These are phyloP conservation scores for Tricholomella constricta DNA, from an alignment of 768 basidiomycete genomes.

Conservation along the genomic window DNA sequence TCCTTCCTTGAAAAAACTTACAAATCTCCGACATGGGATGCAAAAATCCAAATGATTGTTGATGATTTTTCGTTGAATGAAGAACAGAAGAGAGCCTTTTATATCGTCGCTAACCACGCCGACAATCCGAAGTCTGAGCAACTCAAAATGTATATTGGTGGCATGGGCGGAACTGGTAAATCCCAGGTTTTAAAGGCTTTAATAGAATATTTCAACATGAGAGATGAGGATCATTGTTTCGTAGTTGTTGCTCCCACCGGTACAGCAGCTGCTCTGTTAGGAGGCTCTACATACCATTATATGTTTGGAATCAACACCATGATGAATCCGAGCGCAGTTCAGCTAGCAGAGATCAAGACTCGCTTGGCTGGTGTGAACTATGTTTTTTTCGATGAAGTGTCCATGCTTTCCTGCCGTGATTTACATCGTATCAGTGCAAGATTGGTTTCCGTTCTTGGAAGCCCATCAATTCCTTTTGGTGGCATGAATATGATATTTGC, in stretches of 20 bases:
- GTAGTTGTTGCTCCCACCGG: constrained; percentile 29
- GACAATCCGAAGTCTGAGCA: constrained; percentile 1
- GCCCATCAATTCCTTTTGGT: constrained; percentile 15
- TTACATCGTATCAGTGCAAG: constrained; percentile 28
- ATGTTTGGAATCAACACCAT: constrained; percentile 25
- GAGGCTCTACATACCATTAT: constrained; percentile 39
- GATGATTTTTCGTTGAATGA: constrained; percentile 1
- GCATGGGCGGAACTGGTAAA: constrained; percentile 36
- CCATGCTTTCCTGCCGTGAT: constrained; percentile 38
- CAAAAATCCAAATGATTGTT: background rate
- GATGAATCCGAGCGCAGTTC: background rate
- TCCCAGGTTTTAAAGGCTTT: constrained; percentile 27
- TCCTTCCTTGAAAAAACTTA: background rate
- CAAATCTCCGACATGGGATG: background rate
- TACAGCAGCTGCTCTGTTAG: constrained; percentile 30
- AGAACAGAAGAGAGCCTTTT: constrained; percentile 13
- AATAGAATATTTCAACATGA: background rate
- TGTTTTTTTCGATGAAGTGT: constrained; percentile 44
- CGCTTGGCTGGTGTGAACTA: constrained; percentile 35
- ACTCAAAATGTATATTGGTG: constrained; percentile 33
- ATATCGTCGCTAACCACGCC: constrained; percentile 20
- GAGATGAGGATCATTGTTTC: constrained; percentile 2
- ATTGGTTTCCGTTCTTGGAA: constrained; percentile 14
- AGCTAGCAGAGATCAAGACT: constrained; percentile 16
- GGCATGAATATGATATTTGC: constrained; percentile 46